phyloP scores from a whole-genome alignment of 164 flowering plant genomes.

The Houttuynia cordata region DNA sequence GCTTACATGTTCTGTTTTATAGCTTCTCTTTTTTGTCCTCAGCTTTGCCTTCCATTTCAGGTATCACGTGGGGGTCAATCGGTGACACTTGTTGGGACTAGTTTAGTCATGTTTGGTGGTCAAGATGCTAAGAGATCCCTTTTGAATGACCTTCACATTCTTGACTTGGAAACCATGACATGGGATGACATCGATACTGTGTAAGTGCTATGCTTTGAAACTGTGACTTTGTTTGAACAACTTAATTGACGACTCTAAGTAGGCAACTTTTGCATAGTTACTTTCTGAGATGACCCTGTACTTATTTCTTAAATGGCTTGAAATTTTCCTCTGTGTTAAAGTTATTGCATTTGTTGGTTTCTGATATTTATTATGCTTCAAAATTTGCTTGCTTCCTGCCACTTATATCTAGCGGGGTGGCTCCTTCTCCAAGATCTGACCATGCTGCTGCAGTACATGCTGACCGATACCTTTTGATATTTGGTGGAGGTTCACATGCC shows the following conservation, averaged over 20 bases:
- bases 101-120: conserved; percentile 94
- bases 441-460: conserved; percentile 99
- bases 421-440: conserved; percentile 98
- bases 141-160: conserved; percentile 87
- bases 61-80: conserved; percentile 96
- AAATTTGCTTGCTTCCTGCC: conserved; percentile 4
- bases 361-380: neutral
- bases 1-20: too few species aligned
- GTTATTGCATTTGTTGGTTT: neutral
- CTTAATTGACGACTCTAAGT: neutral
- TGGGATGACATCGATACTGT: conserved; percentile 98
- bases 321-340: neutral
- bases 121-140: conserved; percentile 92
- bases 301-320: neutral
- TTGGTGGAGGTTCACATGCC: conserved; percentile 99
- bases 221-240: neutral
- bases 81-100: conserved; percentile 73
- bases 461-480: conserved; percentile 89
- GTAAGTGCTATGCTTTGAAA: conserved; percentile 33
- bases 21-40: neutral
- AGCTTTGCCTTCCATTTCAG: conserved; percentile 22
- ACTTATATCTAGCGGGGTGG: conserved; percentile 49
- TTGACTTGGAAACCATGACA: conserved; percentile 97
- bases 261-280: too few species aligned
- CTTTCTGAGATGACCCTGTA: neutral